Evolutionary conservation across 768 basidiomycete genomes (phyloP), one percentile per base, ranked within the genome.

Genomic region (Nidula microcarpa): DNA sequence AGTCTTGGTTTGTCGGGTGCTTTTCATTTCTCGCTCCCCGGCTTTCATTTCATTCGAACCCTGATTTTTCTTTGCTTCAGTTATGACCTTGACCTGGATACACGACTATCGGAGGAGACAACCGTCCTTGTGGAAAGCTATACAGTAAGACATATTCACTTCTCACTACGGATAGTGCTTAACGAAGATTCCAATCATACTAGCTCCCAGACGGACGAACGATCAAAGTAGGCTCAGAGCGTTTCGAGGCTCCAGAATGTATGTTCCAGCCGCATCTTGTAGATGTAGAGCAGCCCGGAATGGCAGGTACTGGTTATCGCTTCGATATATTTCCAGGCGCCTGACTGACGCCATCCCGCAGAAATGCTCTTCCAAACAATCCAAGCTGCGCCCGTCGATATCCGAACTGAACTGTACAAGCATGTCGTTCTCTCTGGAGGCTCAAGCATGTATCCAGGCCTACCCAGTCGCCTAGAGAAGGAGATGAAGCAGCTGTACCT

Each of bases 401-500:
- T 88, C 47, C 90, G 97, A 53, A 34, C 86, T 0, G 96, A 98
- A 59, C 78, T 99, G 3, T 99, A 98, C 81, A 97, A 97, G 66
- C 97, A 98, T 69, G 87, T 98, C 60, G 96, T 99, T 10, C 85
- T 99, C 30, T 97, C 94, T 4, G 97, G 97, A 50, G 97, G 97
- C 6, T 96, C 94, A 2, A 94, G 91, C 69, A 98, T 98, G 96
- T 98, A 98, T 67, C 96, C 97, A 33, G 97, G 97, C 30, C 82
- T 99, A 52, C 97, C 97, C 9, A 93, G 90, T 66, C 86, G 97
- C 45, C 78, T 99, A 43, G 97, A 98, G 74, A 98, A 98, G 76
- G 96, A 99, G 76, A 94, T 98, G 90, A 98, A 98, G 71, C 97
- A 98, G 69, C 78, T 98, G n/a, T 94, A 98, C 69, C 80, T 99